Base-by-base conservation (phyloP, 2,329 filamentous ascomycete species). In the Pseudocercospora fijiensis region DNA sequence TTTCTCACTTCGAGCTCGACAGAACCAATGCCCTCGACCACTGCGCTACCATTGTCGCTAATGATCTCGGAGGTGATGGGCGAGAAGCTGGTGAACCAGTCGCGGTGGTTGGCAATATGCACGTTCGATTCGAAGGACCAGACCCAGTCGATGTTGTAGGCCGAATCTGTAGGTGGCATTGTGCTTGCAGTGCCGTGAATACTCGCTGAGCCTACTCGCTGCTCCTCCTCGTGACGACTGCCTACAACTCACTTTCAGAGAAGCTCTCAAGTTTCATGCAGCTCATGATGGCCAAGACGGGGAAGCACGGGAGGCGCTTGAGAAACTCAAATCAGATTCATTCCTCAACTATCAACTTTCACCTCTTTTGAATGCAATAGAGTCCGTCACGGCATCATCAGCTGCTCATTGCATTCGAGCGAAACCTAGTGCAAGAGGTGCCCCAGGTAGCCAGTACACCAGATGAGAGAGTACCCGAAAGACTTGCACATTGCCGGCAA, bases 121-220 rank as follows among this genome's bases (percentile, higher is more conserved):
- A 67, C 59, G 27, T 71, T 66, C 2, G 63, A 60, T n/a, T 62
- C 51, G 62, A 57, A 59, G n/a, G 62, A 66, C 58, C 60, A 66
- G 43, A 69, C 53, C 66, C 67, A 71, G 53, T 71, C 69, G 28
- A 52, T 53, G 47, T 66, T 51, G 28, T 69, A 71, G 1, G 60
- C 63, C 9, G 43, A 11, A 26, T 65, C 69, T 30, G 30, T 61
- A 1, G 69, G 69, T 18, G 69, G 28, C 69, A 71, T 70, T 52
- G 56, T 16, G 27, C 27, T 26, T 26, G 13, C 49, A 53, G 10
- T 27, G 24, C 20, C 49, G 37, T 4, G 16, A n/a, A 41, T 3
- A 41, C 37, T 41, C 16, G 1, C 37, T 41, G 37, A 41, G 37
- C 37, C 33, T 41, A 18, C 37, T 41, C 18, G 16, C 37, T 2